Base-by-base conservation (phyloP, 2,329 filamentous ascomycete genomes). In the Phialophora macrospora region DNA sequence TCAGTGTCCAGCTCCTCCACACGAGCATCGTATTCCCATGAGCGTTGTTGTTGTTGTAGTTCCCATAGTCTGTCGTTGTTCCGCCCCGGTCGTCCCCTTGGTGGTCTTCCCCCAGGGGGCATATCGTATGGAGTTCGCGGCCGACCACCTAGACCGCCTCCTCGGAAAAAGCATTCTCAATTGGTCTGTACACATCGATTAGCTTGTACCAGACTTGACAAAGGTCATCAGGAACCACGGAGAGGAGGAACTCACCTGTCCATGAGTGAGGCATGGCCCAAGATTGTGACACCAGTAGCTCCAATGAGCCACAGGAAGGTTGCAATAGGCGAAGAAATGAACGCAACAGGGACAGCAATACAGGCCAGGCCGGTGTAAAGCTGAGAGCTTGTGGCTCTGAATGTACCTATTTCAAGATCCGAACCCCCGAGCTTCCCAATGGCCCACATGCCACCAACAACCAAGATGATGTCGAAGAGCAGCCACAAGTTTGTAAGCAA, bases 131-230 rank as follows among this genome's bases (percentile, higher is more conserved):
- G 94, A 97, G 93, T 90, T 95, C 90, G 95, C 95, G 94, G 94
- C 92, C 94, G 95, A 98, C 93, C 93, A 96, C 87, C 89, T 98
- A 99, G 91, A 99, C 95, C 93, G 95, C 94, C 94, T 99, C 95
- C 93, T 96, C 95, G 86, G 94, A 97, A 97, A 99, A 99, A 97
- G 93, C 93, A 93, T 96, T 94, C 89, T 98, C 95, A 84, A 98
- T 97, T 66, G 94, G 94, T 87, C 97, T 44, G 38, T 20, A 44
- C 38, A n/a, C 14, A 2, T 44, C 1, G 17, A n/a, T 44, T n/a
- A 44, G 38, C 38, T 20, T 44, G 7, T 44, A 8, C 14, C 14
- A 6, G 17, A 44, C 38, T 44, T 8, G 38, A 11, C 30, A 9
- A 2, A 24, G 24, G 24, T 24, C 24, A n/a, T 24, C 24, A 24